Percentiles rank a stretch among this genome's conserved stretches.
These are phyloP conservation scores for Simmondsia chinensis DNA, from an alignment of 148 eudicot species.

Conservation along the genomic window DNA sequence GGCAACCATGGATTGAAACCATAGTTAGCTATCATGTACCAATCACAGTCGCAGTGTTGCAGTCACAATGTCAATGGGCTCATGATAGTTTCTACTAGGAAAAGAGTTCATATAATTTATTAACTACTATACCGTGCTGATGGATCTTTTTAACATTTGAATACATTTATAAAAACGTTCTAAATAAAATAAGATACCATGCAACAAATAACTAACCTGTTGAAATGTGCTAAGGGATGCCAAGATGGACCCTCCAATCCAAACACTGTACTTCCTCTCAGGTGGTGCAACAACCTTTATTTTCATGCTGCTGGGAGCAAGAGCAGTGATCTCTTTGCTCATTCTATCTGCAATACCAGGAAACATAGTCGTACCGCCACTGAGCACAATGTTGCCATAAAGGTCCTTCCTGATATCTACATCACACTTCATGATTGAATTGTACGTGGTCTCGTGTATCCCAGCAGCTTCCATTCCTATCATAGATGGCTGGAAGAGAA, in stretches of 20 bases:
- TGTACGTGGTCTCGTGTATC: constrained; percentile 81
- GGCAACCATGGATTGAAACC: too few species aligned
- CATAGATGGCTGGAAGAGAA: constrained; percentile 42
- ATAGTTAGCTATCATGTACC: too few species aligned
- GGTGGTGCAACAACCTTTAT: constrained; percentile 96
- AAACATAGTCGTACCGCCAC: constrained; percentile 89
- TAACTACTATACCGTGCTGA: too few species aligned
- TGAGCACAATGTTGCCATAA: constrained; percentile 74
- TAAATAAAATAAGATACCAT: too few species aligned
- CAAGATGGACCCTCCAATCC: constrained; percentile 89
- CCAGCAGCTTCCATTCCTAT: constrained; percentile 75
- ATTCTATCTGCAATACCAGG: constrained; percentile 81
- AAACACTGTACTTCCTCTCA: constrained; percentile 88
- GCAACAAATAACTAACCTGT: constrained; percentile 59
- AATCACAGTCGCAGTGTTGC: too few species aligned
- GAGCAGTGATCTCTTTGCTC: constrained; percentile 81
- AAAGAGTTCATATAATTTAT: too few species aligned
- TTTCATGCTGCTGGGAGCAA: constrained; percentile 91
- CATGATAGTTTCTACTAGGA: too few species aligned
- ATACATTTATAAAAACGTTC: too few species aligned
- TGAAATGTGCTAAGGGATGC: constrained; percentile 92
- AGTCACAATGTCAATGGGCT: too few species aligned
- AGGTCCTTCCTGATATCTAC: constrained; percentile 86
- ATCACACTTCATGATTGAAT: constrained; percentile 87
- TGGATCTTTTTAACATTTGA: too few species aligned